Conservation (phyloP, 148 eudicot species). For the Camellia granthamiana region DNA sequence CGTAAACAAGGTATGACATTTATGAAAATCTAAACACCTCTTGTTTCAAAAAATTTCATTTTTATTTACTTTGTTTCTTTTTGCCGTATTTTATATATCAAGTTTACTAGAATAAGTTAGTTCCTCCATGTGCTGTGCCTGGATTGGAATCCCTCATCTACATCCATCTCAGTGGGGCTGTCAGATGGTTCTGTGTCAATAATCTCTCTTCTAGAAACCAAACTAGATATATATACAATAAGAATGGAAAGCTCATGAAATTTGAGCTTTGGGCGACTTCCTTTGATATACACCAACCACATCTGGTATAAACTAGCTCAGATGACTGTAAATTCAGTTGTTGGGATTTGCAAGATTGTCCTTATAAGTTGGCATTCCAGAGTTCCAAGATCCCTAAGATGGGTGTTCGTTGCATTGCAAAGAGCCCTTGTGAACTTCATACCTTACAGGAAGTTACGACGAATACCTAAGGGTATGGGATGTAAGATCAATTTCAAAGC, state of each 20-base stretch:
- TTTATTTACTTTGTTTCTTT: too few relatives aligned
- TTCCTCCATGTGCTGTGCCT: constrained; percentile 81
- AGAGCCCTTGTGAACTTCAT: constrained; percentile 35
- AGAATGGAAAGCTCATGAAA: constrained; percentile 86
- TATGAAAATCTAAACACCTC: too few relatives aligned
- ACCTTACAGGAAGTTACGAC: constrained; percentile 80
- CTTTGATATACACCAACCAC: constrained; percentile 64
- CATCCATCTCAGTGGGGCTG: constrained; percentile 64
- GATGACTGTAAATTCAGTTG: constrained; percentile 73
- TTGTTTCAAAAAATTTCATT: too few relatives aligned
- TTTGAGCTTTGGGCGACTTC: constrained; percentile 76
- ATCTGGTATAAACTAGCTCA: constrained; percentile 61
- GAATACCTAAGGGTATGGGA: constrained; percentile 83
- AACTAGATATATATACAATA: constrained; percentile 31
- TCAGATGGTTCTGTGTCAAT: constrained; percentile 76
- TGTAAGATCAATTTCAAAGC: constrained; percentile 66
- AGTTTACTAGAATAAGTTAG: constrained; percentile 37
- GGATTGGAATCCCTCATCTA: constrained; percentile 68
- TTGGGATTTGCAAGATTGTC: constrained; percentile 59
- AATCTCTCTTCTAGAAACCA: constrained; percentile 49
- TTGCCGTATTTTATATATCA: too few relatives aligned
- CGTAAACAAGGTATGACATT: too few relatives aligned
- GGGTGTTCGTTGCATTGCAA: constrained; percentile 72
- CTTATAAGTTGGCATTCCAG: constrained; percentile 46
- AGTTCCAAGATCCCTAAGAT: constrained; percentile 57